A percentile compares a stretch with the other conserved stretches of the same genome.
phyloP scores from a whole-genome alignment of 495 filamentous ascomycete species.

The Penicillium psychrofluorescens region DNA sequence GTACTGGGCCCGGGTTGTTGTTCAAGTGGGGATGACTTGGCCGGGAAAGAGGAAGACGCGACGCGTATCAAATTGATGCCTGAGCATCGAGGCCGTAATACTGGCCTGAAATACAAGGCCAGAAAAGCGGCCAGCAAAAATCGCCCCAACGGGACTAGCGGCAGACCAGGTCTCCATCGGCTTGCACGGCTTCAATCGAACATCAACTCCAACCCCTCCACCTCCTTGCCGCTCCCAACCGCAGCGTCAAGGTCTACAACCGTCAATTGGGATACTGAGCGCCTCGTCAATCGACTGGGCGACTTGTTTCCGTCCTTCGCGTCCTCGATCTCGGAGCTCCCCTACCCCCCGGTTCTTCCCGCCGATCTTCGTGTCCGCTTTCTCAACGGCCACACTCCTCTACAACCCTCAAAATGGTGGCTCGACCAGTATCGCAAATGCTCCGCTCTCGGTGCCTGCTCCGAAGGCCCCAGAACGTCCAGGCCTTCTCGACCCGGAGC shows the following conservation, averaged over 20 bases:
- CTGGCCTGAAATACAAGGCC: constrained; percentile 15
- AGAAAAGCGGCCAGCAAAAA: constrained; percentile 25
- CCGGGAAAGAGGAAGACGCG: constrained; percentile 24
- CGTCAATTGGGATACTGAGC: constrained; percentile 15
- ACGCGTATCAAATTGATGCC: constrained; percentile 20
- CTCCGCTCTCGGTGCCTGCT: constrained; percentile 36
- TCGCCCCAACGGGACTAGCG: constrained; percentile 28
- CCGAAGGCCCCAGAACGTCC: constrained; percentile 29
- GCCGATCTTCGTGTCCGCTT: constrained; percentile 9
- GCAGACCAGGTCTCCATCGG: constrained; percentile 26
- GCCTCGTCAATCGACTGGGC: constrained; percentile 9
- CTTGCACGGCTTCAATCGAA: constrained; percentile 38
- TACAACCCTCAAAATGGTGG: constrained; percentile 20
- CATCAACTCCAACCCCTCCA: constrained; percentile 39
- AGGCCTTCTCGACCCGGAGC: constrained; percentile 39
- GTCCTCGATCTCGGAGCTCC: constrained; percentile 1
- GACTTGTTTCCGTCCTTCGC: constrained; percentile 6
- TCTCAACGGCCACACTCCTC: constrained; percentile 9
- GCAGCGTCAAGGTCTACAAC: constrained; percentile 12
- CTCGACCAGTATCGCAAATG: constrained; percentile 32
- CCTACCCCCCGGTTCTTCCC: constrained; percentile 1
- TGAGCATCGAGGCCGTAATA: constrained; percentile 10
- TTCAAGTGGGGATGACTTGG: background rate
- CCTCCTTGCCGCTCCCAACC: constrained; percentile 1
- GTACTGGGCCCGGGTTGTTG: background rate